These are phyloP conservation scores for Exophiala oligosperma DNA, from an alignment of 2,329 filamentous ascomycete species.

Conservation along the genomic window DNA sequence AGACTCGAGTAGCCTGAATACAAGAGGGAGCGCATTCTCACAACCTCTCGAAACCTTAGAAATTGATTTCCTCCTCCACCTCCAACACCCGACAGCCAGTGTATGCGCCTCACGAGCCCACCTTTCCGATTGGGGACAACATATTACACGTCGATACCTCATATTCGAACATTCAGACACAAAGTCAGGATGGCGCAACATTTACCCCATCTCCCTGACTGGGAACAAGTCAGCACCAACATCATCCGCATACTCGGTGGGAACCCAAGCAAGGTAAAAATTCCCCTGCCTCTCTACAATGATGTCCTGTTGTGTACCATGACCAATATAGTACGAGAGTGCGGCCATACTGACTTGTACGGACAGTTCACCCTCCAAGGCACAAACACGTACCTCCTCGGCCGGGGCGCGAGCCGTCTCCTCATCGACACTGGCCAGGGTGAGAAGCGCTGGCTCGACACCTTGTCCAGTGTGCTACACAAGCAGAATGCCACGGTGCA, in stretches of 20 bases:
- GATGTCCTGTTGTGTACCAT: too few species aligned
- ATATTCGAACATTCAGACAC: not conserved
- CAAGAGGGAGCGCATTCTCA: not conserved
- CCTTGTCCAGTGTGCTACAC: constrained; percentile 62
- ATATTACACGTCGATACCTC: not conserved
- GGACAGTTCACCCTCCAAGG: constrained; percentile 63
- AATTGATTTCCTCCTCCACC: not conserved
- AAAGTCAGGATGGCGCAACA: constrained; percentile 56
- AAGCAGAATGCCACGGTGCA: constrained; percentile 56
- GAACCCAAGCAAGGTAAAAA: constrained; percentile 76
- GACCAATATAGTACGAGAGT: not conserved
- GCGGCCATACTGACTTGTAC: not conserved
- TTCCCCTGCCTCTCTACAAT: not conserved
- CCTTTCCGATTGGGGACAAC: not conserved
- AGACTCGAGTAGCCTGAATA: too few species aligned
- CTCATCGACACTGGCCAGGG: constrained; percentile 92
- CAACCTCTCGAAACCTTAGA: not conserved
- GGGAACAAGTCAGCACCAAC: constrained; percentile 74
- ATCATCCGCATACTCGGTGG: constrained; percentile 84
- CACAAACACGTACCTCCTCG: constrained; percentile 93
- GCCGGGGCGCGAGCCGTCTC: constrained; percentile 69
- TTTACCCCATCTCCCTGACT: constrained; percentile 66
- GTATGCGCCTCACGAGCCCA: constrained; percentile 1
- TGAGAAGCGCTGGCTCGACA: constrained; percentile 67
- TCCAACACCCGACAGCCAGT: not conserved